These are phyloP conservation scores for Penicillium roqueforti DNA, from an alignment of 495 filamentous ascomycete genomes.

Conservation along the genomic window DNA sequence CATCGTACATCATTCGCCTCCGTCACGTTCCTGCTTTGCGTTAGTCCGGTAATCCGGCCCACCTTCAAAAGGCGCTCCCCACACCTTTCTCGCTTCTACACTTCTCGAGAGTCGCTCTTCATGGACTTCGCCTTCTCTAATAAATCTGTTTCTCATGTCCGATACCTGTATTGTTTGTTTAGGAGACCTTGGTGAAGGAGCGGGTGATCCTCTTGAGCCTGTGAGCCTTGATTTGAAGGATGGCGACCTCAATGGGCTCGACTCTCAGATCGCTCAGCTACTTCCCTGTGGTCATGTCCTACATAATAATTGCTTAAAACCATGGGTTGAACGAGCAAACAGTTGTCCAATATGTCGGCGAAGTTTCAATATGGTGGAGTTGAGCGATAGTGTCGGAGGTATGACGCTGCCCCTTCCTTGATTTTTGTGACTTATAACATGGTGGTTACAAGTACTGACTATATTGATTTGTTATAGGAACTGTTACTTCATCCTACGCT, in stretches of 20 bases:
- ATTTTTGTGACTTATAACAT: slow-evolving; percentile 1
- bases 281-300: slow-evolving; percentile 81
- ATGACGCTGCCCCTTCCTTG: slow-evolving; percentile 32
- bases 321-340: slow-evolving; percentile 94
- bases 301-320: slow-evolving; percentile 85
- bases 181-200: slow-evolving; percentile 71
- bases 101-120: slow-evolving; percentile 36
- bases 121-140: slow-evolving; percentile 39
- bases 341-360: slow-evolving; percentile 95
- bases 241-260: slow-evolving; percentile 27
- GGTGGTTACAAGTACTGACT: slow-evolving; percentile 5
- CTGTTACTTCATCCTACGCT: slow-evolving; percentile 69
- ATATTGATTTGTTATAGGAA: slow-evolving; percentile 47
- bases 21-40: slow-evolving; percentile 47
- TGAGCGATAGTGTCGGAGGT: slow-evolving; percentile 75
- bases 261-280: slow-evolving; percentile 57
- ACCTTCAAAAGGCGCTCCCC: slow-evolving; percentile 47
- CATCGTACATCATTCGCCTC: slow-evolving; percentile 32
- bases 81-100: slow-evolving; percentile 29
- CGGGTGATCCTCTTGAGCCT: slow-evolving; percentile 47
- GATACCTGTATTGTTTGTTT: slow-evolving; percentile 97
- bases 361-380: slow-evolving; percentile 82
- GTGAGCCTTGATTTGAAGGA: slow-evolving; percentile 42
- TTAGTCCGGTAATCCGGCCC: slow-evolving; percentile 41
- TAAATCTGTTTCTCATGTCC: slow-evolving; percentile 60